Percentiles rank a stretch among this genome's conserved stretches.
These are phyloP conservation scores for Fusarium algeriense DNA, from an alignment of 2,329 filamentous ascomycete species.

Conservation along the genomic window DNA sequence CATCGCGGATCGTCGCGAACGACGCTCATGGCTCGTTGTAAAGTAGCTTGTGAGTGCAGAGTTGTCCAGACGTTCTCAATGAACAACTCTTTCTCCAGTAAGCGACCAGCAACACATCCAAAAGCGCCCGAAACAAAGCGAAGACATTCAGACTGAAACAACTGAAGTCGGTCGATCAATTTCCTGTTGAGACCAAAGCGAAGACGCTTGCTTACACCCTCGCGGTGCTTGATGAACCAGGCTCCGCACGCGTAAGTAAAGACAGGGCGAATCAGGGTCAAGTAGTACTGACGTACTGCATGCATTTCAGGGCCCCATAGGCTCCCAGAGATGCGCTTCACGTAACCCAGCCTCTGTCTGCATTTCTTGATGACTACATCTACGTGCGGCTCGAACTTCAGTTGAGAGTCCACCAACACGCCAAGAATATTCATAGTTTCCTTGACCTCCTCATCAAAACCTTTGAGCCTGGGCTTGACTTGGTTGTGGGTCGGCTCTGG, in stretches of 20 bases:
- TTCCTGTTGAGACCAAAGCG: background rate
- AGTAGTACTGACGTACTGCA: constrained; percentile 5
- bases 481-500: background rate
- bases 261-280: constrained; percentile 14
- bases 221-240: constrained; percentile 10
- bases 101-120: background rate
- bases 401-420: constrained; percentile 1
- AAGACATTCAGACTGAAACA: background rate
- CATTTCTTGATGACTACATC: background rate
- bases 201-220: background rate
- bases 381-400: constrained; percentile 4
- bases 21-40: background rate
- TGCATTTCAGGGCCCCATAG: constrained; percentile 10
- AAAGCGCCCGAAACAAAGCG: background rate
- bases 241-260: constrained; percentile 23
- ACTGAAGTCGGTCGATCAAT: background rate
- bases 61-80: background rate
- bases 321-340: constrained; percentile 5
- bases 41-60: background rate
- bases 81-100: background rate
- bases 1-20: background rate
- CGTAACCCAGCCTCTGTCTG: background rate
- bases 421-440: background rate
- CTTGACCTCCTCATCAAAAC: background rate
- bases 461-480: background rate